Base-by-base conservation (phyloP, 768 basidiomycete species). In the Hypholoma sublateritium region DNA sequence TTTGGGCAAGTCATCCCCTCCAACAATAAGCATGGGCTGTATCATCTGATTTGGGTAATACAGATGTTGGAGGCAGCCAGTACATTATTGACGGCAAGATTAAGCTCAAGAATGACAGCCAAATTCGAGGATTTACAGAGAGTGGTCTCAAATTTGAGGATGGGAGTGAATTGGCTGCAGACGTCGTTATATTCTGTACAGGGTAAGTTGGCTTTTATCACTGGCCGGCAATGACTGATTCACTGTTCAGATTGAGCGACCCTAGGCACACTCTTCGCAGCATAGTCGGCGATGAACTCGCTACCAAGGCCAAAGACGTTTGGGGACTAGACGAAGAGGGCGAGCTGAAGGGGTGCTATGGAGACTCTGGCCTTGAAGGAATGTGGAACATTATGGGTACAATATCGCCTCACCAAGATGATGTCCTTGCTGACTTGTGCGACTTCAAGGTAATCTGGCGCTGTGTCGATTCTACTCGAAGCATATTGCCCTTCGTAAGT, bases 301-400 rank as follows among this genome's bases (percentile, higher is more conserved):
- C 70, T 1, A 60, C 72, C 37, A 72, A 75, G 65, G 72, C 86
- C 57, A 76, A 79, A 53, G 74, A 77, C n/a, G 68, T 88, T 13
- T 84, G 87, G 89, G 83, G 88, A 36, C 62, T 90, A 55, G 78
- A 87, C 66, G 69, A 73, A 37, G 85, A 92, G 70, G 85, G 87
- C 1, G 86, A 89, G 65, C 62, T 85, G 22, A 72, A 77, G 17
- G 81, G 81, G 0, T 65, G 68, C 14, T 84, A 74, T 73, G 73
- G 79, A 17, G 79, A 82, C 59, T 62, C 82, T 32, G 86, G 85
- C 22, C 64, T 80, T 17, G 72, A 78, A 22, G 78, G 79, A 34
- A 58, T 85, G 37, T 88, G 85, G 82, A 77, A 75, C 59, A 82
- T 83, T 72, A 78, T 84, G 71, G 88, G 87, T 81, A 62, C 14